These are phyloP conservation scores for Asclepias syriaca DNA, from an alignment of 257 asterid species.

Conservation along the genomic window DNA sequence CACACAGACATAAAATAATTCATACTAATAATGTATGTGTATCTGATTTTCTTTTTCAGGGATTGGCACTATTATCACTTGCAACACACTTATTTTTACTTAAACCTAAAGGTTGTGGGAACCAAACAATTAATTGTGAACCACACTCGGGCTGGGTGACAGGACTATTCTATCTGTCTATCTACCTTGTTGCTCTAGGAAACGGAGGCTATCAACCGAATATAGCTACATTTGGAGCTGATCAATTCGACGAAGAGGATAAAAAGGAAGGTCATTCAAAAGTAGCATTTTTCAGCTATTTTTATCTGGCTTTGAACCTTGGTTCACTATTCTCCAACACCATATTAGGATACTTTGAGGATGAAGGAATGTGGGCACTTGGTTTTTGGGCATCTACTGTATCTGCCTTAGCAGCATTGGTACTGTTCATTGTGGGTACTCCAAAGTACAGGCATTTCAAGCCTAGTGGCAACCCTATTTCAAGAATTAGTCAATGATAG, in stretches of 20 bases:
- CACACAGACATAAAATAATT: no score
- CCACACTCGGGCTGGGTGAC: constrained; percentile 59
- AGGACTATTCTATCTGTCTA: constrained; percentile 67
- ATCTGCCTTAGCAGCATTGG: constrained; percentile 68
- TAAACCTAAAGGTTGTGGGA: constrained; percentile 76
- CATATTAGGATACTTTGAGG: constrained; percentile 69
- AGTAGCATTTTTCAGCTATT: constrained; percentile 85
- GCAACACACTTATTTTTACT: constrained; percentile 59
- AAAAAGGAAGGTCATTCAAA: constrained; percentile 58
- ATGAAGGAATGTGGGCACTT: constrained; percentile 78
- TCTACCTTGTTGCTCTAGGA: constrained; percentile 84
- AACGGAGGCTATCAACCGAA: constrained; percentile 96
- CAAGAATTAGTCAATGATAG: constrained; percentile 64
- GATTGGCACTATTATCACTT: constrained; percentile 58
- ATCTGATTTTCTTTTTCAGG: constrained; percentile 24
- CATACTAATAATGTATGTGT: no score
- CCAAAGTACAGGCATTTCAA: constrained; percentile 64
- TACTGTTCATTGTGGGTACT: constrained; percentile 71
- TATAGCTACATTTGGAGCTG: constrained; percentile 93
- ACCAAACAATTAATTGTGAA: constrained; percentile 38
- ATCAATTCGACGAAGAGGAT: constrained; percentile 77
- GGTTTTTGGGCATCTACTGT: constrained; percentile 88
- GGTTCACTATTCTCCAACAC: constrained; percentile 95
- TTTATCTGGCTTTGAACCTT: constrained; percentile 75
- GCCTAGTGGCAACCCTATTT: constrained; percentile 78